Base-by-base conservation (phyloP, 2,329 filamentous ascomycete genomes). In the Moelleriella libera region DNA sequence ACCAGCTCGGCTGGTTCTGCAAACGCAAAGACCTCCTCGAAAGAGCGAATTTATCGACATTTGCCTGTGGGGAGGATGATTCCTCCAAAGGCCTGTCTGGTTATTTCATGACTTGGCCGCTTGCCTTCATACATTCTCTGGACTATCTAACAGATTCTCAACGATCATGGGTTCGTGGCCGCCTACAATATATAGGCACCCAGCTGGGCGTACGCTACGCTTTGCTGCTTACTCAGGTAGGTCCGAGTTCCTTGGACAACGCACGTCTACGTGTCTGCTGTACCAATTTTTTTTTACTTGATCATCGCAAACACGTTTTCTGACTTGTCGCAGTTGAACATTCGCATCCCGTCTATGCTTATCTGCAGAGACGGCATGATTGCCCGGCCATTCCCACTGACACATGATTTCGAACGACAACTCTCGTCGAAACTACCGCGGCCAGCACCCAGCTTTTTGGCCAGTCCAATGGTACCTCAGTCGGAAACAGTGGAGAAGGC, bases 281-380 rank as follows among this genome's bases (percentile, higher is more conserved):
- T 29, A 48, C 43, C 41, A 45, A 21, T 28, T 45, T 39, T 21
- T 28, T 39, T 47, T 31, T 11, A 32, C 48, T 41, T 30, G 34
- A 44, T 9, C 14, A 7, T 8, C 32, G 28, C 45, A 31, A 28
- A 42, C 43, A 43, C 41, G 12, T 28, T 28, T 28, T 5, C 39
- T 9, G 12, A 48, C 43, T 45, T n/a, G 41, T 49, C 50, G 39
- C 45, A 79, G 76, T 66, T 79, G 46, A 69, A 76, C 56, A 60
- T 80, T 46, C 74, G 78, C 29, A 67, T 80, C 14, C 78, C 78
- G 2, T 80, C 75, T 1, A 80, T 81, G 77, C 67, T 80, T 51
- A 79, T 82, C 57, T 69, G 67, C 30, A 64, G 70, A 37, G 75
- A 79, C 54, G 67, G 67, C 5, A 58, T 76, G 8, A 66, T 75